These are phyloP conservation scores for Naematelia aurantialba DNA, from an alignment of 768 basidiomycete species.

Conservation along the genomic window DNA sequence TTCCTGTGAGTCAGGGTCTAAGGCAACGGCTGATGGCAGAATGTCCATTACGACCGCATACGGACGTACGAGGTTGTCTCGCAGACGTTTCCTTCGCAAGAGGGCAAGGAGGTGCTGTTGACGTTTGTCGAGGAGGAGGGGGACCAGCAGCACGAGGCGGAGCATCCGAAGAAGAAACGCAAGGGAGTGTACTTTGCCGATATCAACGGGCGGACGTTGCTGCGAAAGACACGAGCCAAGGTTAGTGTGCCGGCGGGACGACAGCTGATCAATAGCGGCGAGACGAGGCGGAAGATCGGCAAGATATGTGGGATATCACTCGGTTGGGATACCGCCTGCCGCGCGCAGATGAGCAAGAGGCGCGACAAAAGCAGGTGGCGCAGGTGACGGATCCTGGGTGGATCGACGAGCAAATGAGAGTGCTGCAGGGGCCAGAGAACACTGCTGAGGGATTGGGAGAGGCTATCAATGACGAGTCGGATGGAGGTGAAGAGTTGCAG, in stretches of 20 bases:
- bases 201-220: constrained; percentile 24
- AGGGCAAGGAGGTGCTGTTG: constrained; percentile 33
- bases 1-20: constrained; percentile 18
- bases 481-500: constrained; percentile 21
- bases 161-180: constrained; percentile 14
- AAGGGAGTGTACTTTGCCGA: constrained; percentile 33
- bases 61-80: constrained; percentile 43
- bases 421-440: constrained; percentile 25
- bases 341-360: constrained; percentile 15
- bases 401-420: constrained; percentile 25
- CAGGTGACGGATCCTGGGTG: constrained; percentile 32
- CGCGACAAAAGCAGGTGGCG: constrained; percentile 12
- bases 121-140: constrained; percentile 32
- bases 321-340: constrained; percentile 26
- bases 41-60: constrained; percentile 26
- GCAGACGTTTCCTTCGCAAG: constrained; percentile 4
- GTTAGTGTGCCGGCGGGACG: constrained; percentile 19
- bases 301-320: constrained; percentile 28
- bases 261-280: constrained; percentile 10
- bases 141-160: constrained; percentile 1
- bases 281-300: constrained; percentile 20
- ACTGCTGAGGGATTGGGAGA: constrained; percentile 31
- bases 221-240: constrained; percentile 32
- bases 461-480: constrained; percentile 37
- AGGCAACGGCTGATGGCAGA: constrained; percentile 10